These are phyloP conservation scores for Botrytis squamosa DNA, from an alignment of 2,329 filamentous ascomycete species.

Conservation along the genomic window DNA sequence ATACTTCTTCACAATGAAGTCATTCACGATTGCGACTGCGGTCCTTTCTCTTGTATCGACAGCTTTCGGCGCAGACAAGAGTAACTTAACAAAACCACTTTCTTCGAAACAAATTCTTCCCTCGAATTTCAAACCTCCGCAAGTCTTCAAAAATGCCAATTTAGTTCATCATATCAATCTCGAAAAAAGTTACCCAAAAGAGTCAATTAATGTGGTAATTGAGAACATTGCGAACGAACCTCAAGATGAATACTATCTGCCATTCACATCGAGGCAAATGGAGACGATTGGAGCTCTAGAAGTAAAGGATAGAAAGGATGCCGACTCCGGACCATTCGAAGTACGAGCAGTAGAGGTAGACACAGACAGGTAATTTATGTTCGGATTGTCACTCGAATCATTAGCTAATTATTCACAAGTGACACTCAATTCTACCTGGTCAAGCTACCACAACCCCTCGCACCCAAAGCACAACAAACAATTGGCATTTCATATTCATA, in stretches of 20 bases:
- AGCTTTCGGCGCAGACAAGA: slow-evolving; percentile 35
- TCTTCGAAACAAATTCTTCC: slow-evolving; percentile 60
- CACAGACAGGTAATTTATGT: slow-evolving; percentile 50
- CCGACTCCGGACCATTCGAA: slow-evolving; percentile 63
- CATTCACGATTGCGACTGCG: slow-evolving; percentile 51
- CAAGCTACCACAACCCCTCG: slow-evolving; percentile 71
- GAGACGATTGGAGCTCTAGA: slow-evolving; percentile 80
- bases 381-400: slow-evolving; percentile 9
- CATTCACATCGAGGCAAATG: slow-evolving; percentile 76
- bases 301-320: slow-evolving; percentile 87
- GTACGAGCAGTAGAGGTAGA: slow-evolving; percentile 68
- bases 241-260: slow-evolving; percentile 87
- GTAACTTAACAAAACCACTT: slow-evolving; percentile 40
- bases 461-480: slow-evolving; percentile 75
- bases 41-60: slow-evolving; percentile 52
- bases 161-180: slow-evolving; percentile 85
- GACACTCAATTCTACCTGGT: slow-evolving; percentile 81
- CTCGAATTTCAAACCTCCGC: slow-evolving; percentile 75
- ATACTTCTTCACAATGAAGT: slow-evolving; percentile 36
- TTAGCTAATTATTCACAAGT: slow-evolving; percentile 46
- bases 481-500: slow-evolving; percentile 83
- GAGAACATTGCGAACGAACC: slow-evolving; percentile 79
- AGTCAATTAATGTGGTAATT: slow-evolving; percentile 90
- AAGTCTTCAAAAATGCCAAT: slow-evolving; percentile 92
- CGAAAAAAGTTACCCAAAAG: slow-evolving; percentile 88